These are phyloP conservation scores for Coemansia sp. DNA, from an alignment of 192 early-diverging fungal genomes.

Conservation along the genomic window DNA sequence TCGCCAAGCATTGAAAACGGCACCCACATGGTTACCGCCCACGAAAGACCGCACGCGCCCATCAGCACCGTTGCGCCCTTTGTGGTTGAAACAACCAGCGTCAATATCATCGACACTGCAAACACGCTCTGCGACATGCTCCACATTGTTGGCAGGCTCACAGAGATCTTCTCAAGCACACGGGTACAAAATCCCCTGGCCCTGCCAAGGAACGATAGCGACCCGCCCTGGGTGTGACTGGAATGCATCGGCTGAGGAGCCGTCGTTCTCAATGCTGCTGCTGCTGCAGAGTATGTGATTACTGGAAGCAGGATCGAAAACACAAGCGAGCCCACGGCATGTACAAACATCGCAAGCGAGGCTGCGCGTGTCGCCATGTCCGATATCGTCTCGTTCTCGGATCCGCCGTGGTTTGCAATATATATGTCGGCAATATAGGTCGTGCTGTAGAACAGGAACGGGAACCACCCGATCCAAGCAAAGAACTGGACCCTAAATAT, in stretches of 20 bases:
- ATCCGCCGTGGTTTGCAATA: constrained; percentile 19
- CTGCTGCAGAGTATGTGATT: constrained; percentile 35
- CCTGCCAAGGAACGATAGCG: neutral
- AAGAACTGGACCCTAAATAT: constrained; percentile 91
- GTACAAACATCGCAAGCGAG: constrained; percentile 81
- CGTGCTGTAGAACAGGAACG: constrained; percentile 88
- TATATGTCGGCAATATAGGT: constrained; percentile 52
- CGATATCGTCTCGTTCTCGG: constrained; percentile 16
- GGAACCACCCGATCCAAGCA: constrained; percentile 97
- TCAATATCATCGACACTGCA: constrained; percentile 65
- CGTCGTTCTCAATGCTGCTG: neutral
- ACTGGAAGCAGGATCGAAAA: constrained; percentile 41
- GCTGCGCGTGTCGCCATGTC: constrained; percentile 73
- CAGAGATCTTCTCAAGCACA: constrained; percentile 12
- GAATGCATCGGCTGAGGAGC: neutral
- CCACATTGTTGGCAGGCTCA: constrained; percentile 64
- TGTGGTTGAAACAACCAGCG: constrained; percentile 60
- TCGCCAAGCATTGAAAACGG: constrained; percentile 89
- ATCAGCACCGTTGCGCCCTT: constrained; percentile 67
- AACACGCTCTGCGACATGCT: constrained; percentile 68
- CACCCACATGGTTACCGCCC: constrained; percentile 91
- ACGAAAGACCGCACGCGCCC: constrained; percentile 75
- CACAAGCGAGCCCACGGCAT: constrained; percentile 71
- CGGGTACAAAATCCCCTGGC: neutral
- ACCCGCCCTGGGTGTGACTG: too few relatives aligned